phyloP scores from a whole-genome alignment of 1,284 basidiomycete species.

The Paramarasmius palmivorus region DNA sequence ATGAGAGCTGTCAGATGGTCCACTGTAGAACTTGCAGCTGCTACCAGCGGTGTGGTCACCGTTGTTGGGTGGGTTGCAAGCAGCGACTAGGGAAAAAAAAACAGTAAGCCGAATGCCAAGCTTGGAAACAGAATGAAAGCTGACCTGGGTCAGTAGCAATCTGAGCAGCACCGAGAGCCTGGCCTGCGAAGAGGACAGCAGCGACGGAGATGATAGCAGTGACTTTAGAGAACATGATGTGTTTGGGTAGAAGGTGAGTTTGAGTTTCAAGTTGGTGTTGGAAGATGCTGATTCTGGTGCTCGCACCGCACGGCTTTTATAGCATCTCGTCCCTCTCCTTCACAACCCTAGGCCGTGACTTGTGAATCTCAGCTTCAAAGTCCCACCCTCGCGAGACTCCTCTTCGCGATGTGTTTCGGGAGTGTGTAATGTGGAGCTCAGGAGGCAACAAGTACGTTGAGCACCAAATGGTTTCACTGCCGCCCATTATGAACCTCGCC shows the following conservation, averaged over 20 bases:
- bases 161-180: constrained; percentile 1
- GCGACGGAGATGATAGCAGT: neutral
- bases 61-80: constrained; percentile 6
- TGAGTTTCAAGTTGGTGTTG: neutral
- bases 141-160: constrained; percentile 7
- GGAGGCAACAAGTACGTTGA: no score
- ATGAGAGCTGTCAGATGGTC: neutral
- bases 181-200: constrained; percentile 4
- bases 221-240: constrained; percentile 1
- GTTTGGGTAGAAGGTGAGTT: neutral
- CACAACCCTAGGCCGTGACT: no score
- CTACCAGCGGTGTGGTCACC: neutral
- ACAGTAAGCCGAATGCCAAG: neutral
- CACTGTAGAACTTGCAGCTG: constrained; percentile 6
- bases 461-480: no score
- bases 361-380: no score
- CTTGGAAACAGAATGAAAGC: neutral
- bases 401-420: no score
- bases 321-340: no score
- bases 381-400: no score
- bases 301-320: no score
- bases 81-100: constrained; percentile 2
- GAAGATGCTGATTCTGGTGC: no score
- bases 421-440: no score
- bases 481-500: no score